These are phyloP conservation scores for Cutaneotrichosporon spelunceum DNA, from an alignment of 1,284 basidiomycete species.

Conservation along the genomic window DNA sequence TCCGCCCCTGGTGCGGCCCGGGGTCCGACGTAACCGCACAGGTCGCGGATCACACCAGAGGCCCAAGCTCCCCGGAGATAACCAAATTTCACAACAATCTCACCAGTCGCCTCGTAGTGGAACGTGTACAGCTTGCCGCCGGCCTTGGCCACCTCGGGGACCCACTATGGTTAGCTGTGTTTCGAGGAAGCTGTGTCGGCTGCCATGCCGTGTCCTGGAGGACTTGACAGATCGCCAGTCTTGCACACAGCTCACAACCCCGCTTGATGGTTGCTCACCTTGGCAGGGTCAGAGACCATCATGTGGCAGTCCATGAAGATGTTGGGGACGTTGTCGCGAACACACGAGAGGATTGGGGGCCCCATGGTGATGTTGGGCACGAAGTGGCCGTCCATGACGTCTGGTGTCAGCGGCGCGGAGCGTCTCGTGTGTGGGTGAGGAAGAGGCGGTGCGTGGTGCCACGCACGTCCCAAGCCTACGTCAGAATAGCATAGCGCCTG, in stretches of 20 bases:
- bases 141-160: slow-evolving; percentile 89
- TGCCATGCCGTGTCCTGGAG: no score
- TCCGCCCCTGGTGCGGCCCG: no score
- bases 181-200: neutral
- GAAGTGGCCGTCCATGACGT: slow-evolving; percentile 99
- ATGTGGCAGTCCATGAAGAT: slow-evolving; percentile 99
- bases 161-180: slow-evolving; percentile 65
- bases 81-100: slow-evolving; percentile 38
- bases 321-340: slow-evolving; percentile 83
- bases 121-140: slow-evolving; percentile 96
- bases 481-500: no score
- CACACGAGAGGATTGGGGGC: slow-evolving; percentile 80
- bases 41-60: neutral
- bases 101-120: slow-evolving; percentile 92
- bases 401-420: slow-evolving; percentile 52
- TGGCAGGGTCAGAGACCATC: slow-evolving; percentile 96
- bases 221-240: no score
- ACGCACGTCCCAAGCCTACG: no score
- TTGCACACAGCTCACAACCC: neutral
- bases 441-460: no score
- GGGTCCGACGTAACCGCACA: neutral
- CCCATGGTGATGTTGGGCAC: slow-evolving; percentile 98
- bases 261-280: slow-evolving; percentile 65
- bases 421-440: no score
- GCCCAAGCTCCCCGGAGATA: neutral